Base-by-base conservation (phyloP, 495 filamentous ascomycete genomes). In the Cercophora newfieldiana region DNA sequence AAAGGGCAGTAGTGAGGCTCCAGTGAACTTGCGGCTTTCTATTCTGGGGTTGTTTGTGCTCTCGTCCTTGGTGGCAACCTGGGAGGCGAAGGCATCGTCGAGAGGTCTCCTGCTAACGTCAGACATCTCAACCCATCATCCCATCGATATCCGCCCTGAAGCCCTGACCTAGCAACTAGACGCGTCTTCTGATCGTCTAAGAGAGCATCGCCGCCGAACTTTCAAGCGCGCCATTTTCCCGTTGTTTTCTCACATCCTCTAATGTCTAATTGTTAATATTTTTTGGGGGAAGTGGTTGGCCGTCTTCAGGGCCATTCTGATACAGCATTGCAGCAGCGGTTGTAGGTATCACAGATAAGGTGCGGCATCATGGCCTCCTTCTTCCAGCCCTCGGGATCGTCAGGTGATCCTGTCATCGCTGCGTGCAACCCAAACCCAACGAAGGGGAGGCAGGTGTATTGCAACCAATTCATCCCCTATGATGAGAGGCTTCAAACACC, bases 321-420 rank as follows among this genome's bases (percentile, higher is more conserved):
- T 1, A 53, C 5, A 24, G n/a, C 25, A 51, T 53, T 7, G 3
- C 25, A 3, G 10, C 10, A 19, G 50, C 22, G 50, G 50, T 47
- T 26, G 50, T 53, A 51, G 30, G 30, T 33, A 44, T 14, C 37
- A 5, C 37, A 44, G 37, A 44, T 44, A 8, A 44, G 37, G 37
- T 44, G 37, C 37, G 37, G 37, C 37, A 44, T 44, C 33, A 74
- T 74, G 72, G 70, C 70, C 6, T 74, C 70, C 18, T 68, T 71
- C 59, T 68, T 74, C 47, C 70, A 70, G 57, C 67, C 67, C 18
- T 63, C 48, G 47, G 22, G 59, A 4, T 65, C 53, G 16, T 69
- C 70, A 16, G 70, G 68, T 51, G 72, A 74, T 57, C 70, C 72
- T n/a, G 70, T 68, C 8, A 62, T 72, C 30, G 44, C 37, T 24